Evolutionary conservation across 129 eudicot species (phyloP), one percentile per base, ranked within the genome.

Genomic region (Saposhnikovia divaricata): DNA sequence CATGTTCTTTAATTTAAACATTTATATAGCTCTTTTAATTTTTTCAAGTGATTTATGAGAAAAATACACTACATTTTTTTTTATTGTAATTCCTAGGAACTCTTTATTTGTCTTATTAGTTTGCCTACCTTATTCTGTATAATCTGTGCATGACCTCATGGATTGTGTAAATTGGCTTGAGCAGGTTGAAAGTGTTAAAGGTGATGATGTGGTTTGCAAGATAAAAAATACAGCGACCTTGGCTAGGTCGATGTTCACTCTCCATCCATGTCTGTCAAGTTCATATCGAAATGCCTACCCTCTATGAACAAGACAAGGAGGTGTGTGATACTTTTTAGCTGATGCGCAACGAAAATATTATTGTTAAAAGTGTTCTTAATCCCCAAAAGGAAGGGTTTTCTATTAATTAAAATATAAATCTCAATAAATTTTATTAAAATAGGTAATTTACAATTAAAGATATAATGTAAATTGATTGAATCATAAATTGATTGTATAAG

Each of bases 221-320:
- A 86, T 92, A 72, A 95, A 95, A 87, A 95, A 95, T 85, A 83
- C 94, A 80, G 97, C 99, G 16, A 95, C 96, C 14, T 79, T 95
- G 84, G 85, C 95, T 34, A 97, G 99, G 46, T 83, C 91, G 4
- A 82, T 90, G 73, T 95, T 90, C 81, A 95, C 97, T 42, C 84
- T 95, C 80, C 99, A 95, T 95, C 80, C 99, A 95, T 80, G 93
- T 88, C 72, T 92, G 97, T 76, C 97, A 90, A 80, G 85, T 90
- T 85, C 96, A 59, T 79, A 91, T 95, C 70, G 93, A 95, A 69
- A 80, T 92, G 79, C 99, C 99, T 48, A 95, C 99, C 63, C 96
- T 95, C 44, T 79, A 96, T n/a, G 94, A 86, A 66, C 81, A 85
- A 75, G 99, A 95, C 84, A 92, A 92, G 83, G 86, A 89, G 96